A percentile compares a stretch with the other conserved stretches of the same genome.
Conservation (phyloP, 2,329 filamentous ascomycete species). For the Claviceps capensis region DNA sequence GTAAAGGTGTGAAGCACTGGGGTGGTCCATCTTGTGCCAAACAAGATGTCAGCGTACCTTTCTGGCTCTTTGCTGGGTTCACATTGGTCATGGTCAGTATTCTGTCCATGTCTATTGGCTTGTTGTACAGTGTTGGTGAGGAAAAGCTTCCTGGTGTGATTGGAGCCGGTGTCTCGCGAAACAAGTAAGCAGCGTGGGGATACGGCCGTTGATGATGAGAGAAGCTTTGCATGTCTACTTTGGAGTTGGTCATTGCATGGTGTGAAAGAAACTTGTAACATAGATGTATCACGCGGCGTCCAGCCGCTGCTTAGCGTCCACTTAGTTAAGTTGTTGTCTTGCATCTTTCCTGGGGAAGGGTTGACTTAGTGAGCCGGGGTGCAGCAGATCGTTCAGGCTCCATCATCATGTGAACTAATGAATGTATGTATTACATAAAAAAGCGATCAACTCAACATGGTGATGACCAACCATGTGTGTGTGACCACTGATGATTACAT, state of each 20-base stretch:
- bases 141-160: slow-evolving; percentile 88
- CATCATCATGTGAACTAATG: background rate
- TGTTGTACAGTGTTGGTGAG: slow-evolving; percentile 73
- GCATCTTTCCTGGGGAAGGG: background rate
- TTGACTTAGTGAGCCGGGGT: background rate
- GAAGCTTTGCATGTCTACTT: slow-evolving; percentile 7
- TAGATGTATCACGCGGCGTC: slow-evolving; percentile 6
- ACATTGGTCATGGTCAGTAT: slow-evolving; percentile 55
- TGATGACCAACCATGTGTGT: no score
- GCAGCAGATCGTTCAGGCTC: background rate
- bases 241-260: slow-evolving; percentile 2
- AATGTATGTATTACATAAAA: no score
- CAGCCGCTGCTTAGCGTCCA: slow-evolving; percentile 1
- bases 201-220: background rate
- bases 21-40: slow-evolving; percentile 82
- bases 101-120: slow-evolving; percentile 56
- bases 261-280: slow-evolving; percentile 3
- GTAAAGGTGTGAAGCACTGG: slow-evolving; percentile 57
- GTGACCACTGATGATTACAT: no score
- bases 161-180: slow-evolving; percentile 77
- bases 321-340: background rate
- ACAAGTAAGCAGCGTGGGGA: slow-evolving; percentile 31
- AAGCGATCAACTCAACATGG: no score
- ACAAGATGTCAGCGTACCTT: slow-evolving; percentile 74
- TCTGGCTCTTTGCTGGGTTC: slow-evolving; percentile 74